phyloP scores from a whole-genome alignment of 2,329 filamentous ascomycete species.

The Calonectria leucothoes region DNA sequence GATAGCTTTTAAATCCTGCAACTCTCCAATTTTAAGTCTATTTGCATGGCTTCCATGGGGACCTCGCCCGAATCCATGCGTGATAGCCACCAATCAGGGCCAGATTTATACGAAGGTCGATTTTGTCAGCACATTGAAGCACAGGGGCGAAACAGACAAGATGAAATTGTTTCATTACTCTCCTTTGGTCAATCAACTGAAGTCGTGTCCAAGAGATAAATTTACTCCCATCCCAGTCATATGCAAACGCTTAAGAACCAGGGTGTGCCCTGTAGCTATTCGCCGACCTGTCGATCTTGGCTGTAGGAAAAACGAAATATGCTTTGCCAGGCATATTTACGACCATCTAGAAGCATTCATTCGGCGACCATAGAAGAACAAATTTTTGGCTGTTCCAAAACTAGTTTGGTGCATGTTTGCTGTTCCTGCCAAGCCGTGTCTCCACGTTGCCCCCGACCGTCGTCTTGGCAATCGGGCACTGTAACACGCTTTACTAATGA shows the following conservation, averaged over 20 bases:
- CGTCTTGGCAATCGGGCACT: background rate
- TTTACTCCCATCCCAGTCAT: background rate
- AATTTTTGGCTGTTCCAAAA: background rate
- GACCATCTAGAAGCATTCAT: background rate
- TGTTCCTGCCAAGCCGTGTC: background rate
- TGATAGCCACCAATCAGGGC: too few relatives aligned
- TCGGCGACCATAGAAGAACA: background rate
- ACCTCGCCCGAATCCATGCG: too few relatives aligned
- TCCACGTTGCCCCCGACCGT: background rate
- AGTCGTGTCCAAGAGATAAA: background rate
- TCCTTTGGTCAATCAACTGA: background rate
- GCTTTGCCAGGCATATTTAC: background rate
- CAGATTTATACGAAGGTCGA: background rate
- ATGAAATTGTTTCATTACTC: background rate
- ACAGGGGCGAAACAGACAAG: background rate
- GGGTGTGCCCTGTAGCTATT: too few relatives aligned
- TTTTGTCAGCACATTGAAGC: background rate
- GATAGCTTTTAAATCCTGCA: too few relatives aligned
- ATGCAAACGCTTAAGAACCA: background rate
- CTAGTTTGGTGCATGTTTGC: background rate
- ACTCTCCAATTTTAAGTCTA: too few relatives aligned
- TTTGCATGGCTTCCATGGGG: too few relatives aligned
- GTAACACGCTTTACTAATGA: too few relatives aligned
- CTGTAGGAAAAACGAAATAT: too few relatives aligned
- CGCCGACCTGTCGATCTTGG: background rate